Evolutionary conservation across 208 protist genomes (phyloP).

Genomic region (Crithidia expoeki): DNA sequence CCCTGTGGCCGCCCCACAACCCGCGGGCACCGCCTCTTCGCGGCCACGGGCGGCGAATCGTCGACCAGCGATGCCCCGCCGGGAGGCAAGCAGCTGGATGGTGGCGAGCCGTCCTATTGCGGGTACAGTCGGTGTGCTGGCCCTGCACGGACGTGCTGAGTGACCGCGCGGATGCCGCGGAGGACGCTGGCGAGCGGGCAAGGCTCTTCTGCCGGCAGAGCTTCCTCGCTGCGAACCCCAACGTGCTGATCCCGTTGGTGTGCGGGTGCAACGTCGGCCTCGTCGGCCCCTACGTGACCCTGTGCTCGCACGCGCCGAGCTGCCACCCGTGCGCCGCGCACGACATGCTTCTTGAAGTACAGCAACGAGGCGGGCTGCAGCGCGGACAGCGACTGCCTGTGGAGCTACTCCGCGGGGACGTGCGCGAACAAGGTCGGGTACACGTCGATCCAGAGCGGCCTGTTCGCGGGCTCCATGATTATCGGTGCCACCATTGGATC

Average conservation of each 20-base stretch:
- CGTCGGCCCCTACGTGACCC: slow-evolving; percentile 40
- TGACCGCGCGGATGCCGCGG: neutral
- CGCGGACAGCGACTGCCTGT: slow-evolving; percentile 32
- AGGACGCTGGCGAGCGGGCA: neutral
- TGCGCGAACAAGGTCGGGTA: slow-evolving; percentile 56
- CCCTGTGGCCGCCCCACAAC: neutral
- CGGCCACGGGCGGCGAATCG: slow-evolving; percentile 1
- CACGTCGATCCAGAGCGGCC: too few relatives aligned
- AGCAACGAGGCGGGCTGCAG: slow-evolving; percentile 28
- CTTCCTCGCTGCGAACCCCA: neutral
- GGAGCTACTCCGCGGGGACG: slow-evolving; percentile 32
- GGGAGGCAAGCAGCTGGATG: slow-evolving; percentile 1
- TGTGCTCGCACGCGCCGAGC: slow-evolving; percentile 45
- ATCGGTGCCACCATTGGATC: too few relatives aligned
- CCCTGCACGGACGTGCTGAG: neutral
- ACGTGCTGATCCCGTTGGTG: slow-evolving; percentile 16
- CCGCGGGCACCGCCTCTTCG: neutral
- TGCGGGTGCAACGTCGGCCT: slow-evolving; percentile 55
- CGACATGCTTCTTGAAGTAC: slow-evolving; percentile 43
- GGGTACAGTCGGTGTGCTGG: neutral
- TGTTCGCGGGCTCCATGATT: too few relatives aligned
- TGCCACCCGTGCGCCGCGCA: slow-evolving; percentile 46
- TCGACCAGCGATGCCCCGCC: neutral
- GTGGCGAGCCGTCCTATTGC: neutral
- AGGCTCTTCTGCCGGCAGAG: neutral